Percentiles rank a stretch among this genome's conserved stretches.
phyloP scores from a whole-genome alignment of 2,329 filamentous ascomycete genomes.

The Fusarium algeriense region DNA sequence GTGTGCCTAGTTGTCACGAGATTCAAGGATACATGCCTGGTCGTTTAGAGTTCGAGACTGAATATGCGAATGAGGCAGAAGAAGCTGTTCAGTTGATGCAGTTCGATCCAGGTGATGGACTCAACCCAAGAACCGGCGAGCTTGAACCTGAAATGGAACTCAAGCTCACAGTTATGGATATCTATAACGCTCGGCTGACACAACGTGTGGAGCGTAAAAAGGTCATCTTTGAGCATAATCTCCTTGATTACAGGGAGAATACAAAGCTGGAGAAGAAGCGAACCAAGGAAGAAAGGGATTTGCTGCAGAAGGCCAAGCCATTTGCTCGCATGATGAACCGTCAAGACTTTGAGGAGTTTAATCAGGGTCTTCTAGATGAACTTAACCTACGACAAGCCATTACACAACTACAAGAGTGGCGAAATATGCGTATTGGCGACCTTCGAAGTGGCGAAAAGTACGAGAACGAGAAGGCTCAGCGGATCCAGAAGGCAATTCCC shows the following conservation, averaged over 20 bases:
- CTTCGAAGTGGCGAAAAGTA: conserved; percentile 91
- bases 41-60: conserved; percentile 95
- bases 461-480: conserved; percentile 84
- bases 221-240: conserved; percentile 93
- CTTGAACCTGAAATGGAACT: conserved; percentile 96
- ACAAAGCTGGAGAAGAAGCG: conserved; percentile 91
- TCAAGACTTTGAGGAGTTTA: conserved; percentile 87
- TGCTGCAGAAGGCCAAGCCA: conserved; percentile 93
- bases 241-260: conserved; percentile 95
- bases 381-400: conserved; percentile 93
- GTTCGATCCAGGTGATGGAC: conserved; percentile 94
- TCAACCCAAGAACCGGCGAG: conserved; percentile 85
- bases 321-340: conserved; percentile 98
- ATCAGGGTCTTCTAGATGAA: conserved; percentile 88
- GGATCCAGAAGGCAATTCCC: conserved; percentile 76
- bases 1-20: conserved; percentile 95
- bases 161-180: conserved; percentile 98
- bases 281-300: conserved; percentile 92
- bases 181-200: conserved; percentile 93
- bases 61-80: conserved; percentile 97
- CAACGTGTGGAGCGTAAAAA: conserved; percentile 94
- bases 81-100: conserved; percentile 99
- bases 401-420: conserved; percentile 92
- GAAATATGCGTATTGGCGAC: conserved; percentile 84
- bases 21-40: conserved; percentile 99